Evolutionary conservation across 2,329 filamentous ascomycete species (phyloP).

Genomic region (Dothidotthia symphoricarpi): DNA sequence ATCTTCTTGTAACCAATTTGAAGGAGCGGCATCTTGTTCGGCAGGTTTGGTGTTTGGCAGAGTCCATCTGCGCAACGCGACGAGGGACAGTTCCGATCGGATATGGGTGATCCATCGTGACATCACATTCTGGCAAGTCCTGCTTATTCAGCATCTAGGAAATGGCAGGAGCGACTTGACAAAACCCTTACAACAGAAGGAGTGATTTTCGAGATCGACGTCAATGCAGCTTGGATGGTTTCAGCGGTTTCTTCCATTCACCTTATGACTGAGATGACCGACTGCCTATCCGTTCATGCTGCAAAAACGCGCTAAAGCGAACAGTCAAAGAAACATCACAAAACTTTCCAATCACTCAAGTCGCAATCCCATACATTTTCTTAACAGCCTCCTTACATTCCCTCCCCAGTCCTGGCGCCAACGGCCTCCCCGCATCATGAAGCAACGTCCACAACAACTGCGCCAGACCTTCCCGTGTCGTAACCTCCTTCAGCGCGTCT

Average conservation of each 20-base stretch:
- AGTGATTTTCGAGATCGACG: no score
- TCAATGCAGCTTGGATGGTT: no score
- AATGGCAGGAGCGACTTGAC: no score
- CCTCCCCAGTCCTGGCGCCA: constrained; percentile 11
- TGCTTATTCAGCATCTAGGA: constrained; percentile 2
- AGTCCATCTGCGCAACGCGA: constrained; percentile 5
- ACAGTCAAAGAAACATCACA: no score
- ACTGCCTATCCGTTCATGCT: no score
- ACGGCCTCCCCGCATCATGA: constrained; percentile 11
- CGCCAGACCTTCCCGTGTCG: constrained; percentile 25
- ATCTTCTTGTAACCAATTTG: constrained; percentile 40
- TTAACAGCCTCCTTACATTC: constrained; percentile 20
- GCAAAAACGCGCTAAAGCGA: no score
- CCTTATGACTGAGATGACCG: no score
- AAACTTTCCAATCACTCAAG: no score
- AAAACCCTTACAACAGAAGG: no score
- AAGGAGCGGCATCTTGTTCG: constrained; percentile 38
- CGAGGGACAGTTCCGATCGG: constrained; percentile 18
- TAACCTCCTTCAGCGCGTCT: constrained; percentile 23
- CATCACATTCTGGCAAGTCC: neutral
- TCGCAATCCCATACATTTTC: constrained; percentile 16
- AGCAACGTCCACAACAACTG: constrained; percentile 26
- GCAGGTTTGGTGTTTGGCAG: neutral
- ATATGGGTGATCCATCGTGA: constrained; percentile 1
- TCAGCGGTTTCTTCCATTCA: no score